Percentiles rank a stretch among this genome's conserved stretches.
These are phyloP conservation scores for Sicyos edulis DNA, from an alignment of 306 rosid genomes.

Conservation along the genomic window DNA sequence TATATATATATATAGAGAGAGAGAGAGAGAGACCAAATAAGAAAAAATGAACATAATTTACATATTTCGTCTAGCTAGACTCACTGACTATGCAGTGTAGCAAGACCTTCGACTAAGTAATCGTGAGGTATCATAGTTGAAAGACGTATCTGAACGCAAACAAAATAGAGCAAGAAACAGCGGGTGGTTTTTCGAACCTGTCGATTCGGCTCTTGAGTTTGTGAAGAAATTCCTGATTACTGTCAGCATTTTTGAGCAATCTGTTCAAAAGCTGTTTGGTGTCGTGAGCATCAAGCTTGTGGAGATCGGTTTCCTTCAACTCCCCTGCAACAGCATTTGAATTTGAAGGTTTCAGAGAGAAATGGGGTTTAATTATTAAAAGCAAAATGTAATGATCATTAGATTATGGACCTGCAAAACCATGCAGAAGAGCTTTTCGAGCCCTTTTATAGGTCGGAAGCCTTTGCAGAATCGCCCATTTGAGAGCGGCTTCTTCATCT, in stretches of 20 bases:
- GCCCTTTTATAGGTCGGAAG: conserved; percentile 19
- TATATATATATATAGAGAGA: no score
- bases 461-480: conserved; percentile 17
- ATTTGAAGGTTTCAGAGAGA: background rate
- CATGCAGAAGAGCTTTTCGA: conserved; percentile 6
- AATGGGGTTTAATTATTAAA: background rate
- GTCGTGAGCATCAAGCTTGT: conserved; percentile 14
- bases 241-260: conserved; percentile 2
- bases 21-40: no score
- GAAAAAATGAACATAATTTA: no score
- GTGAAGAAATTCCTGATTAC: conserved; percentile 9
- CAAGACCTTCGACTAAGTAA: no score
- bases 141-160: no score
- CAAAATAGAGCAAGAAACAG: background rate
- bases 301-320: conserved; percentile 19
- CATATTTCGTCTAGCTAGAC: no score
- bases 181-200: background rate
- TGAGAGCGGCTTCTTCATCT: conserved; percentile 17
- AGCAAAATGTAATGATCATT: no score
- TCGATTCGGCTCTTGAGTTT: conserved; percentile 23
- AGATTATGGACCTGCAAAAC: conserved; percentile 20
- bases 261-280: conserved; percentile 13
- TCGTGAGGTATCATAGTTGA: no score
- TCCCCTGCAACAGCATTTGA: conserved; percentile 6
- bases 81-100: no score